Conservation (phyloP, 2,329 filamentous ascomycete genomes). For the Dothistroma pini region DNA sequence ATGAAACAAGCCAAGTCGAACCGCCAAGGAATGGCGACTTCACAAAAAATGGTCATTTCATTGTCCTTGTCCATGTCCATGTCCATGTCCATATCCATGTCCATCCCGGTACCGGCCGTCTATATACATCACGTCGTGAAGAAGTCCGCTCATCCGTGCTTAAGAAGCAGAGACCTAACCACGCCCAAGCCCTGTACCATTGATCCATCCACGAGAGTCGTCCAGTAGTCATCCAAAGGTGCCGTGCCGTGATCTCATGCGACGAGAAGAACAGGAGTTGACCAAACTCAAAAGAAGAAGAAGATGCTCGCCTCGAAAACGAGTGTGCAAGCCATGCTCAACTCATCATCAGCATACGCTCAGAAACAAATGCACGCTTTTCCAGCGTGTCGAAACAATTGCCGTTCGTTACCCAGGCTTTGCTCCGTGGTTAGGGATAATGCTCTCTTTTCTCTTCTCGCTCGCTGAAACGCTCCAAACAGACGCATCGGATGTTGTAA, state of each 20-base stretch:
- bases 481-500: background rate
- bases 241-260: background rate
- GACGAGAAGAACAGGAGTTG: background rate
- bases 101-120: background rate
- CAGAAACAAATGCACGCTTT: background rate
- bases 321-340: background rate
- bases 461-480: slow-evolving; percentile 11
- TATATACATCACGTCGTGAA: slow-evolving; percentile 2
- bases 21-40: background rate
- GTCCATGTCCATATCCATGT: background rate
- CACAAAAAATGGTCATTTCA: background rate
- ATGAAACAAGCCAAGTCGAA: background rate
- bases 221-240: background rate
- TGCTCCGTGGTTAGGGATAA: slow-evolving; percentile 1
- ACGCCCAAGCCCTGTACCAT: background rate
- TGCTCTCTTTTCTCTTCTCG: slow-evolving; percentile 3
- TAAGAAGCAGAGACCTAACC: background rate
- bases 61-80: background rate
- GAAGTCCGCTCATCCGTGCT: background rate
- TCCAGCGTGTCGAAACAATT: background rate
- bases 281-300: background rate
- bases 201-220: background rate
- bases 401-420: slow-evolving; percentile 1
- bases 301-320: background rate
- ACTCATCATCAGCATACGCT: background rate